These are phyloP conservation scores for Alternaria metachromatica DNA, from an alignment of 2,329 filamentous ascomycete species.

Conservation along the genomic window DNA sequence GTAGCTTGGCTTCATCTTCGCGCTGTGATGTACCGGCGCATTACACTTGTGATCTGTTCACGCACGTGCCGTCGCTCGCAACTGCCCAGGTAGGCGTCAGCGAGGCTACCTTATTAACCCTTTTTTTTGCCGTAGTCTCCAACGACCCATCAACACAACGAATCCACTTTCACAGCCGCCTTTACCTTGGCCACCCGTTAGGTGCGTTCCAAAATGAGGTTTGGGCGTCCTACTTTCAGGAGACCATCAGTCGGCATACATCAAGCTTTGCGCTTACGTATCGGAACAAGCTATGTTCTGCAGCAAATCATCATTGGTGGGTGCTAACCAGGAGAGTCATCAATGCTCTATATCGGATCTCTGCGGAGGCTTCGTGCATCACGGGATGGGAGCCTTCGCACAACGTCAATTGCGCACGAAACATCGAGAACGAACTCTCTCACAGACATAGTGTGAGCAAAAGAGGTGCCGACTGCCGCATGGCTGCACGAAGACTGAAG, in stretches of 20 bases:
- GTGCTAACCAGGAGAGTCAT: not conserved
- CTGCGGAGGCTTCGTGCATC: not conserved
- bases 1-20: not conserved
- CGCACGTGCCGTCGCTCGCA: not conserved
- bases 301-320: not conserved
- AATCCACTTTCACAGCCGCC: not conserved
- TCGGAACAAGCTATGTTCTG: not conserved
- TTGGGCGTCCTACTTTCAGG: not conserved
- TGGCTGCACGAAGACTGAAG: not conserved
- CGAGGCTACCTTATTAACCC: not conserved
- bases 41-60: not conserved
- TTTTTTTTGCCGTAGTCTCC: not conserved
- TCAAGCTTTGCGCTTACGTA: not conserved
- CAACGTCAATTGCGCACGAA: not conserved
- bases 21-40: not conserved
- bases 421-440: not conserved
- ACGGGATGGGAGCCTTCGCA: not conserved
- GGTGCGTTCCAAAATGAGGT: not conserved
- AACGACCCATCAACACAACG: not conserved
- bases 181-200: not conserved
- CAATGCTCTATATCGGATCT: not conserved
- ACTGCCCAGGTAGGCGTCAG: not conserved
- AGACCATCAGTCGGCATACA: not conserved
- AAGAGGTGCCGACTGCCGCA: not conserved
- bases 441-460: not conserved